Base-by-base conservation (phyloP, 2,329 filamentous ascomycete species). In the Cladosporium velox region DNA sequence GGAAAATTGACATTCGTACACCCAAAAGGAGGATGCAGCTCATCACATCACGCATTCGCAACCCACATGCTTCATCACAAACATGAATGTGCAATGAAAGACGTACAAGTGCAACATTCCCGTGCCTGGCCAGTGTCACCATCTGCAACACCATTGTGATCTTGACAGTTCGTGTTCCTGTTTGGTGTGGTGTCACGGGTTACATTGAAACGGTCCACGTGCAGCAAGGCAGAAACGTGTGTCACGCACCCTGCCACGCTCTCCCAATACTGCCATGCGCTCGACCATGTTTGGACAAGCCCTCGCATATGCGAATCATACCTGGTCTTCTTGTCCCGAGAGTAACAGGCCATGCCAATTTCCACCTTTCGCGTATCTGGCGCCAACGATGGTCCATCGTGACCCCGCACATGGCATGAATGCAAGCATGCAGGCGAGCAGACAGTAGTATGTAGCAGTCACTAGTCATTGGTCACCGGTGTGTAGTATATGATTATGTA, bases 361-460 rank as follows among this genome's bases (percentile, higher is more conserved):
- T 24, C 52, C 30, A 55, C 52, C 30, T 34, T 47, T 47, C 15
- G 52, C 28, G 52, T 55, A 55, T 34, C 52, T 54, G 51, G 28
- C 18, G 30, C 51, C 51, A 54, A 54, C 51, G 12, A 4, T 1
- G 8, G 30, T 15, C 51, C 51, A 54, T 54, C 30, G n/a, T 21
- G 52, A 30, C 26, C 52, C 26, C 52, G 28, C 32, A 55, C 52
- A 55, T 47, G 41, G 41, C 41, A 47, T 11, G 41, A n/a, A 12
- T 11, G 41, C n/a, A 47, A 21, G 41, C n/a, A 47, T 21, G 10
- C 8, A 47, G 6, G n/a, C n/a, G n/a, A 10, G n/a, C 8, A 47
- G 41, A 47, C 38, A 5, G 38, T n/a, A 44, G 38, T 21, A 38
- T 30, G 28, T 7, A 4, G 35, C 14, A 52, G 11, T 35, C 3